Evolutionary conservation across 495 filamentous ascomycete species (phyloP).

Genomic region (Amphirosellinia nigrospora): DNA sequence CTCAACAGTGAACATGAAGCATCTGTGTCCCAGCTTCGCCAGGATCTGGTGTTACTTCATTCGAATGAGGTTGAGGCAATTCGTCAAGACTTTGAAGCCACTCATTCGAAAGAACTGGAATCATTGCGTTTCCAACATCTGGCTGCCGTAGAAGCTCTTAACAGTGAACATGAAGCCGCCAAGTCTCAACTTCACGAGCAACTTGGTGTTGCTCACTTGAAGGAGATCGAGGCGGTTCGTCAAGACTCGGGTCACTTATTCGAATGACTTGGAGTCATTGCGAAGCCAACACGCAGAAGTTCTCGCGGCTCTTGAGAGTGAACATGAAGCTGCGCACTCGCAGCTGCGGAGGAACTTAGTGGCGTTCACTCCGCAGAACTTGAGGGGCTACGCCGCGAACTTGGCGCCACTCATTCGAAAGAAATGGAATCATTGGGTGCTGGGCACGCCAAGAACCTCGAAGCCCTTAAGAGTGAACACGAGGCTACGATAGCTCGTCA

Average conservation of each 20-base stretch:
- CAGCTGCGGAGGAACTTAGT: conserved; percentile 12
- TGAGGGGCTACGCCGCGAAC: conserved; percentile 25
- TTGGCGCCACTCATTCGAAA: conserved; percentile 24
- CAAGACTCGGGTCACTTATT: conserved; percentile 29
- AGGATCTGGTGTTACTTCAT: conserved; percentile 24
- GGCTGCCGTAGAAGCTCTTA: conserved; percentile 32
- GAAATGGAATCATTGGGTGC: conserved; percentile 33
- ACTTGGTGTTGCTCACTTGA: conserved; percentile 17
- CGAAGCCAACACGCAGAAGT: conserved; percentile 33
- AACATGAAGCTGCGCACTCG: conserved; percentile 18
- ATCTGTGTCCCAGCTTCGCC: conserved; percentile 20
- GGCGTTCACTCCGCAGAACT: conserved; percentile 1
- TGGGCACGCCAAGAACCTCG: conserved; percentile 25
- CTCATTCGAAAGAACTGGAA: conserved; percentile 30
- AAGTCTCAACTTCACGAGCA: conserved; percentile 28
- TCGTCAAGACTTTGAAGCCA: conserved; percentile 27
- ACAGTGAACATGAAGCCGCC: conserved; percentile 31
- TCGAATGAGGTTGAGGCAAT: conserved; percentile 5
- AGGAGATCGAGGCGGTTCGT: conserved; percentile 18
- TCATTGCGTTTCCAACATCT: conserved; percentile 32
- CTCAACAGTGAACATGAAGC: conserved; percentile 34
- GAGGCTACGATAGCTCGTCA: conserved; percentile 28
- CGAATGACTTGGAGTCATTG: conserved; percentile 28
- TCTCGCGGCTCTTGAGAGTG: conserved; percentile 30
- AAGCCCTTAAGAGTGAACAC: conserved; percentile 28